These are phyloP conservation scores for Eremochloa ophiuroides DNA, from an alignment of 176 grass and related monocot species.

Conservation along the genomic window DNA sequence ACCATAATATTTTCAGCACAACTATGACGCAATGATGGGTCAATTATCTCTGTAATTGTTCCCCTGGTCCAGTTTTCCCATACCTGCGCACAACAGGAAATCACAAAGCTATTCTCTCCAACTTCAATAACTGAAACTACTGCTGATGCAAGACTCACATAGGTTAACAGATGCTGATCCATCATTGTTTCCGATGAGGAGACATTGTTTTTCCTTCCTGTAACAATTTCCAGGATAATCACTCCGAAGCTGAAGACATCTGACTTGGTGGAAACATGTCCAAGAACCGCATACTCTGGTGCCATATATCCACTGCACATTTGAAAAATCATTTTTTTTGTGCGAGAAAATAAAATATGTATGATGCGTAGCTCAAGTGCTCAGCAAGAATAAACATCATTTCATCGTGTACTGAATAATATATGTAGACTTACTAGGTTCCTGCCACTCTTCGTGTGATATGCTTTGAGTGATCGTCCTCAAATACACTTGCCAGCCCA, in stretches of 20 bases:
- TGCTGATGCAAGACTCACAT: not conserved
- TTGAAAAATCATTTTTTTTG: not conserved
- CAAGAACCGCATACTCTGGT: slow-evolving; percentile 49
- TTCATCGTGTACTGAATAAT: not conserved
- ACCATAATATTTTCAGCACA: slow-evolving; percentile 14
- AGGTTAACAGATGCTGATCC: slow-evolving; percentile 19
- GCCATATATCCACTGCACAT: slow-evolving; percentile 40
- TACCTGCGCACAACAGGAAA: not conserved
- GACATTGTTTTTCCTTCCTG: slow-evolving; percentile 34
- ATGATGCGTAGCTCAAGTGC: not conserved
- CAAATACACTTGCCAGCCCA: slow-evolving; percentile 61
- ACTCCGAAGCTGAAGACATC: slow-evolving; percentile 57
- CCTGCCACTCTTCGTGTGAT: slow-evolving; percentile 68
- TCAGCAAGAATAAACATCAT: not conserved
- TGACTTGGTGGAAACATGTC: slow-evolving; percentile 41
- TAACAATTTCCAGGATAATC: slow-evolving; percentile 52
- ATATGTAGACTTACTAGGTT: slow-evolving; percentile 49
- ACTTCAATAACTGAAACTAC: not conserved
- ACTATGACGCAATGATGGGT: not conserved
- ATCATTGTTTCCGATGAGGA: slow-evolving; percentile 35
- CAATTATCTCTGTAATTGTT: not conserved
- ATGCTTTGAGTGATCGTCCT: slow-evolving; percentile 39
- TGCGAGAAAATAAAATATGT: not conserved
- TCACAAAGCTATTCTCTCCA: not conserved
- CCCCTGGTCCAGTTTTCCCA: slow-evolving; percentile 29